Percentiles rank a stretch among this genome's conserved stretches.
Evolutionary conservation across 164 flowering plant species (phyloP).

Genomic region (Kingdonia uniflora): DNA sequence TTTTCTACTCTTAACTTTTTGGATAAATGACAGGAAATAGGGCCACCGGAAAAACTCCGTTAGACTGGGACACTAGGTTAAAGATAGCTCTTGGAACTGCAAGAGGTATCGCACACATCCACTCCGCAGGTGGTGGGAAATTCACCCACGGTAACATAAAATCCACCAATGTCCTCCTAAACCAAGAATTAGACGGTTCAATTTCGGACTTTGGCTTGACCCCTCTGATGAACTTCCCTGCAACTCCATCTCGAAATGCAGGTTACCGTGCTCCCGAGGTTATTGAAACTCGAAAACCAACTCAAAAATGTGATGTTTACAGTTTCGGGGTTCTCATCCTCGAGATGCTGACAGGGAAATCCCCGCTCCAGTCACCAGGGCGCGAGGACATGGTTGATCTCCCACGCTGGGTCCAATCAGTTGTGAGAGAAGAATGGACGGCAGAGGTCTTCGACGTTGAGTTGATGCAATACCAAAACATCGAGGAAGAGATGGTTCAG

Average conservation of each 20-base stretch:
- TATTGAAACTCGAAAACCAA: too few species aligned
- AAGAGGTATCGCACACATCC: constrained; percentile 62
- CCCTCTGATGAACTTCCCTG: constrained; percentile 55
- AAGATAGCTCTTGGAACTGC: too few species aligned
- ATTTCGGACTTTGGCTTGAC: constrained; percentile 76
- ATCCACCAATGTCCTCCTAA: constrained; percentile 73
- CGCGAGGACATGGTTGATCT: constrained; percentile 77
- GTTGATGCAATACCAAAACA: constrained; percentile 54
- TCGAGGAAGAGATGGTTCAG: constrained; percentile 82
- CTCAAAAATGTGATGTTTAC: constrained; percentile 25
- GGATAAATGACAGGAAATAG: too few species aligned
- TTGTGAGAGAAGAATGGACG: constrained; percentile 79
- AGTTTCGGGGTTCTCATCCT: background rate
- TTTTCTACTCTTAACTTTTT: too few species aligned
- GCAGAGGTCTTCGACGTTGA: constrained; percentile 82
- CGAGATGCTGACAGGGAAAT: background rate
- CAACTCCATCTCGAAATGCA: constrained; percentile 45
- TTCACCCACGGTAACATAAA: too few species aligned
- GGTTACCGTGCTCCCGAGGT: constrained; percentile 92
- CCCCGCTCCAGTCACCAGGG: constrained; percentile 38
- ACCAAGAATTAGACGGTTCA: constrained; percentile 42
- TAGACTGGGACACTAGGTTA: too few species aligned
- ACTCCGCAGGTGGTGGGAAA: too few species aligned
- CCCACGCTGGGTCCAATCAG: constrained; percentile 89
- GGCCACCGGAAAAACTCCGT: too few species aligned